Conservation (phyloP, 345 rosid genomes). For the Gossypium anomalum region DNA sequence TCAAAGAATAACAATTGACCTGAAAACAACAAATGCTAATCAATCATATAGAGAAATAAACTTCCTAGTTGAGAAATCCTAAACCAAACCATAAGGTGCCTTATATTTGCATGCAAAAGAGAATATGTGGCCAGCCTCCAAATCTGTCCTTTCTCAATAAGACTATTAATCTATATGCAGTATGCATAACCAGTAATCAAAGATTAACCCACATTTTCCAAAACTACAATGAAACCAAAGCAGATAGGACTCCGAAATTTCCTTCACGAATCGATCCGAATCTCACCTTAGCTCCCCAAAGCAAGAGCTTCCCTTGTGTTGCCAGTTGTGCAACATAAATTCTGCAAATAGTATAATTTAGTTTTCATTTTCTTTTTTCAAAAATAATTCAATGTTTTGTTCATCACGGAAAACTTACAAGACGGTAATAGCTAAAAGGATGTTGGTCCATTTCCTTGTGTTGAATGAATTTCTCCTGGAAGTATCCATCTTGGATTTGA, state of each 20-base stretch:
- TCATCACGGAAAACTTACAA: slow-evolving; percentile 40
- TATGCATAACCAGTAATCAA: background rate
- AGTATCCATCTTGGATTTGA: slow-evolving; percentile 24
- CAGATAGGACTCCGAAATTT: background rate
- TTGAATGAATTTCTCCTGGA: slow-evolving; percentile 39
- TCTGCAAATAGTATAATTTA: slow-evolving; percentile 30
- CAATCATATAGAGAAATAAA: slow-evolving; percentile 4
- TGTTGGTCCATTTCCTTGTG: slow-evolving; percentile 62
- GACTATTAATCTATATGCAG: slow-evolving; percentile 61
- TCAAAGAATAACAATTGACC: slow-evolving; percentile 87
- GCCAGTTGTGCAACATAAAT: slow-evolving; percentile 71
- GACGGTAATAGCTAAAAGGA: slow-evolving; percentile 63
- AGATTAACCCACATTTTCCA: background rate
- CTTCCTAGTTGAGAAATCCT: slow-evolving; percentile 3
- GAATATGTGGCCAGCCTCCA: slow-evolving; percentile 90
- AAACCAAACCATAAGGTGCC: slow-evolving; percentile 72
- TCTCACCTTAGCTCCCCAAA: slow-evolving; percentile 75
- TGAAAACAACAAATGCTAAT: slow-evolving; percentile 29
- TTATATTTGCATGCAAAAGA: slow-evolving; percentile 72
- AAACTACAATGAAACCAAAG: background rate
- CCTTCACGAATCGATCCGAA: background rate
- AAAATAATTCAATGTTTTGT: slow-evolving; percentile 12
- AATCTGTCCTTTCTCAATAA: slow-evolving; percentile 73
- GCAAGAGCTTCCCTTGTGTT: slow-evolving; percentile 55
- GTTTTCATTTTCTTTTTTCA: slow-evolving; percentile 26